Evolutionary conservation across 2,329 filamentous ascomycete genomes (phyloP).

Genomic region (Fusarium scirpi): DNA sequence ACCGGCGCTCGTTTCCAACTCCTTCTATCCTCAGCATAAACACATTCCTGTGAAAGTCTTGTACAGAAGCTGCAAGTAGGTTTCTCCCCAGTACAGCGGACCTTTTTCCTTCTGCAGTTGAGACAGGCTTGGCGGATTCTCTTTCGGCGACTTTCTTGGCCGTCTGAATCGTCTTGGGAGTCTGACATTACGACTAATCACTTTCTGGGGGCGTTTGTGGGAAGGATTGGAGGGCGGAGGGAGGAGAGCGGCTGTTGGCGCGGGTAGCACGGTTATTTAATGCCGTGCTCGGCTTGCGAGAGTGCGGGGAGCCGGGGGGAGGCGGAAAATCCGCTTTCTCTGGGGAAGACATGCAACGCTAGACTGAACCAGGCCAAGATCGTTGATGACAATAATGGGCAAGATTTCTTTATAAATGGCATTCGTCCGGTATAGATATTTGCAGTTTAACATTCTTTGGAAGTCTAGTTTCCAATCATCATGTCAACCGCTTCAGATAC

Average conservation of each 20-base stretch:
- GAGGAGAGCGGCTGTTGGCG: neutral
- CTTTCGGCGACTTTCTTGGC: slow-evolving; percentile 18
- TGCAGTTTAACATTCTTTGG: neutral
- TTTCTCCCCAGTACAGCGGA: slow-evolving; percentile 23
- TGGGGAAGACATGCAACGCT: neutral
- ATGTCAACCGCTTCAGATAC: neutral
- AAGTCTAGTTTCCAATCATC: neutral
- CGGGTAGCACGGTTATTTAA: slow-evolving; percentile 23
- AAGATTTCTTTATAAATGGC: neutral
- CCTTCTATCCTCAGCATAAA: slow-evolving; percentile 23
- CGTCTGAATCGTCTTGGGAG: slow-evolving; percentile 19
- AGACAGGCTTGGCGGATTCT: slow-evolving; percentile 27
- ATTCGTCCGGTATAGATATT: neutral
- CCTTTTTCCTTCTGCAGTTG: slow-evolving; percentile 26
- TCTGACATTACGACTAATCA: slow-evolving; percentile 11
- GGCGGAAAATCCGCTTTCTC: neutral
- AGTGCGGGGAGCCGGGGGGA: neutral
- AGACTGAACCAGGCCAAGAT: neutral
- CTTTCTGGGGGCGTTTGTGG: neutral
- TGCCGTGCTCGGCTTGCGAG: slow-evolving; percentile 2
- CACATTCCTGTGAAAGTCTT: slow-evolving; percentile 8
- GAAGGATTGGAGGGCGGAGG: neutral
- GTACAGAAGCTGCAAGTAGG: slow-evolving; percentile 23
- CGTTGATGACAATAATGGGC: neutral
- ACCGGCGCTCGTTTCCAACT: neutral